These are phyloP conservation scores for Penicillium manginii DNA, from an alignment of 495 filamentous ascomycete species.

Conservation along the genomic window DNA sequence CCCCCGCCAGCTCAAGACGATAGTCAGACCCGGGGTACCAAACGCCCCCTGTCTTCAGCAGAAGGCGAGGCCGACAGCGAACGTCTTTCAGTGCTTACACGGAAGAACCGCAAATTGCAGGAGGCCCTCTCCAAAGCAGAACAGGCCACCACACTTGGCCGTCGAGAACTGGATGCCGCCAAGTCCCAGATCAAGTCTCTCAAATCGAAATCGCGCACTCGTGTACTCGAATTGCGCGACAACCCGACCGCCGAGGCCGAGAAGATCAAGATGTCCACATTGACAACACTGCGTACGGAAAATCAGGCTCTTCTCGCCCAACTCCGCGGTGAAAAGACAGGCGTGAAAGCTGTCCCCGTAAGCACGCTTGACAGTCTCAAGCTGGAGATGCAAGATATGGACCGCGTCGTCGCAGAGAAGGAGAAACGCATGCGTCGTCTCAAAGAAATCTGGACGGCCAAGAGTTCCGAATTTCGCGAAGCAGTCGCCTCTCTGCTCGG, in stretches of 20 bases:
- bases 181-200: slow-evolving; percentile 72
- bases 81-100: slow-evolving; percentile 76
- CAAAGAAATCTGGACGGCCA: slow-evolving; percentile 86
- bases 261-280: slow-evolving; percentile 77
- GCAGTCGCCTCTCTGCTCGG: slow-evolving; percentile 86
- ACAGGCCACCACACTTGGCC: slow-evolving; percentile 63
- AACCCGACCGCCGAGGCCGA: slow-evolving; percentile 88
- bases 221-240: slow-evolving; percentile 81
- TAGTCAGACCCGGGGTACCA: slow-evolving; percentile 39
- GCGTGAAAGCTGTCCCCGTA: slow-evolving; percentile 66
- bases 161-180: slow-evolving; percentile 74
- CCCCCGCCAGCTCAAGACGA: slow-evolving; percentile 38
- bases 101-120: slow-evolving; percentile 86
- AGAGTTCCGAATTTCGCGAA: slow-evolving; percentile 90
- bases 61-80: slow-evolving; percentile 71
- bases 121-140: slow-evolving; percentile 70
- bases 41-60: slow-evolving; percentile 59
- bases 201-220: slow-evolving; percentile 73
- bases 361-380: slow-evolving; percentile 73
- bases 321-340: slow-evolving; percentile 57
- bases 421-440: slow-evolving; percentile 85
- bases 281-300: slow-evolving; percentile 76
- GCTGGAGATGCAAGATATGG: slow-evolving; percentile 71
- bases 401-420: slow-evolving; percentile 73
- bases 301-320: slow-evolving; percentile 81